These are phyloP conservation scores for Ophiostoma sp. DNA, from an alignment of 2,329 filamentous ascomycete genomes.

Conservation along the genomic window DNA sequence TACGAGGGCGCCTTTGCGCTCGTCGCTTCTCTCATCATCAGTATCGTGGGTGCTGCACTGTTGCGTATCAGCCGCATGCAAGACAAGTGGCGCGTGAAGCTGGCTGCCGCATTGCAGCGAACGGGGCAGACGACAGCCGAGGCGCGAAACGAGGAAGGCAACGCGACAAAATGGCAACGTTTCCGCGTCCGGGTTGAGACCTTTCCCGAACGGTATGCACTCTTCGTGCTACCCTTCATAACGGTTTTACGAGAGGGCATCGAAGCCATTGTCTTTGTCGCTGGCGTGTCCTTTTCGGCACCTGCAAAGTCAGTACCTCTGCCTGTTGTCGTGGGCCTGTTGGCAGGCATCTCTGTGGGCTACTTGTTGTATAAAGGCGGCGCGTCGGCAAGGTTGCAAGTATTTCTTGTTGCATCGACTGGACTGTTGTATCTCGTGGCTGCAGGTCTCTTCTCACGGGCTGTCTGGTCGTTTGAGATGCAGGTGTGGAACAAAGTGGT, in stretches of 20 bases:
- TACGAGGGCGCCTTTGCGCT: slow-evolving; percentile 75
- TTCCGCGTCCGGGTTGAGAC: slow-evolving; percentile 47
- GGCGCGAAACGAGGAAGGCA: background rate
- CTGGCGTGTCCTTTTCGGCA: slow-evolving; percentile 68
- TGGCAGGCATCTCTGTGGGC: slow-evolving; percentile 62
- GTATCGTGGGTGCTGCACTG: slow-evolving; percentile 69
- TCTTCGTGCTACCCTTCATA: slow-evolving; percentile 76
- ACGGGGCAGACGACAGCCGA: background rate
- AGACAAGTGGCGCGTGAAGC: slow-evolving; percentile 74
- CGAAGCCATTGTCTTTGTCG: slow-evolving; percentile 75
- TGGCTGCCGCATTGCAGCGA: slow-evolving; percentile 62
- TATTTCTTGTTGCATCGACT: slow-evolving; percentile 51
- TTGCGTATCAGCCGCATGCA: slow-evolving; percentile 73
- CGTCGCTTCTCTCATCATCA: slow-evolving; percentile 69
- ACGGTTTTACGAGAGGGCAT: slow-evolving; percentile 75
- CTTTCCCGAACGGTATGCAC: slow-evolving; percentile 69
- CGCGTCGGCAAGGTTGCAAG: slow-evolving; percentile 56
- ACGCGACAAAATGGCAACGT: slow-evolving; percentile 41
- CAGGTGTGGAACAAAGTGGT: slow-evolving; percentile 58
- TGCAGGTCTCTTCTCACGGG: slow-evolving; percentile 76
- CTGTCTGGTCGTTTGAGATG: slow-evolving; percentile 72
- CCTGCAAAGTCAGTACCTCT: slow-evolving; percentile 70
- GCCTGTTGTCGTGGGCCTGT: slow-evolving; percentile 65
- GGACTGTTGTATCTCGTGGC: slow-evolving; percentile 71
- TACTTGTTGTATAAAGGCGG: slow-evolving; percentile 71